Evolutionary conservation across 192 early-diverging fungal species (phyloP).

Genomic region (Podila epigama): DNA sequence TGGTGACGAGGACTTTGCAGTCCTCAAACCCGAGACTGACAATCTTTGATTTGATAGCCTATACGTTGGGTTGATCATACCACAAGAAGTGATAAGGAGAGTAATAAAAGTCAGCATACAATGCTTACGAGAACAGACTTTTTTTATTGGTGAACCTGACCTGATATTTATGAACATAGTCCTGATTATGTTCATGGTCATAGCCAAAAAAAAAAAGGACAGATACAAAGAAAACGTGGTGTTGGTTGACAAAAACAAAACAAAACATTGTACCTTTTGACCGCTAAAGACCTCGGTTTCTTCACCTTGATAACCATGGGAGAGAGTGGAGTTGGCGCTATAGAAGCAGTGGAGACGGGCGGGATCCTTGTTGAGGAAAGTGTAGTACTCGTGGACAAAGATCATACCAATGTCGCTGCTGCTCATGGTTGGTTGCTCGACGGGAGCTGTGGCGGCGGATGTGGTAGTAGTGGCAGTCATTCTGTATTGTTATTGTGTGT

Average conservation of each 20-base stretch:
- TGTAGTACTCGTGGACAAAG: slow-evolving; percentile 96
- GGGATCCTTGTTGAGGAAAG: slow-evolving; percentile 87
- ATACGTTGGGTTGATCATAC: too few species aligned
- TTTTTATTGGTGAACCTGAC: background rate
- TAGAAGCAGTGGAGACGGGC: slow-evolving; percentile 85
- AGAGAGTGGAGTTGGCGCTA: slow-evolving; percentile 81
- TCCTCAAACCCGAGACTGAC: slow-evolving; percentile 79
- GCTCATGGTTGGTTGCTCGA: slow-evolving; percentile 22
- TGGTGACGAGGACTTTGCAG: slow-evolving; percentile 86
- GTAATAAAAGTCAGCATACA: too few species aligned
- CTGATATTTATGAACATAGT: background rate
- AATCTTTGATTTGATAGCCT: slow-evolving; percentile 88
- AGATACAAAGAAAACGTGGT: background rate
- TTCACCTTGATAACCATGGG: slow-evolving; percentile 87
- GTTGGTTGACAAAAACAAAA: background rate
- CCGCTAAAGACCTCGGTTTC: slow-evolving; percentile 68
- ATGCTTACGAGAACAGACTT: too few species aligned
- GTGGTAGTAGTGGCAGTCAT: slow-evolving; percentile 39
- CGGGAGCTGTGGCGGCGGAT: slow-evolving; percentile 30
- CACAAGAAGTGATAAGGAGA: too few species aligned
- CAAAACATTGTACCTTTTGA: slow-evolving; percentile 64
- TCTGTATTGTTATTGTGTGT: too few species aligned
- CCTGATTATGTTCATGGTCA: background rate
- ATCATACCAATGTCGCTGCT: slow-evolving; percentile 87
- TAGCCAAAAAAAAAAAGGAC: slow-evolving; percentile 7